Evolutionary conservation across 768 basidiomycete species (phyloP), one percentile per base, ranked within the genome.

Genomic region (Mrakia blollopis): DNA sequence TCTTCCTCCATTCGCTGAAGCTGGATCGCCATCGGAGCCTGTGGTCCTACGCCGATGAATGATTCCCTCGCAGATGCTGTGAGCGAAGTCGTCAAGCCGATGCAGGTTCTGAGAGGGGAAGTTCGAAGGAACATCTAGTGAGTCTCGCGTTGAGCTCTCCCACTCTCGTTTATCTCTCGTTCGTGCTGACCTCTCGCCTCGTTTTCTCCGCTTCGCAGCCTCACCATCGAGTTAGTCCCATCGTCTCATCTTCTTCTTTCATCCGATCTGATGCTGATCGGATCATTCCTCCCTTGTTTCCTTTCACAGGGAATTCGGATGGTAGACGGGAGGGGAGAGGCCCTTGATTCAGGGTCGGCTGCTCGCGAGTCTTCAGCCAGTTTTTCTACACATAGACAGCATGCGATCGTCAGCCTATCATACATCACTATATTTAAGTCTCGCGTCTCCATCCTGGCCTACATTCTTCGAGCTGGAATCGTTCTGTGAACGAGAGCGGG

Each of bases 41-140:
- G 78, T 30, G 78, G 78, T 16, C 78, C 78, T 10, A 72, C 74
- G 3, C 78, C 78, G 25, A 78, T 78, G 78, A 78, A 78, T 32
- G 74, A 60, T 47, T 78, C 78, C n/a, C 73, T 78, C 25, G 73
- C 74, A 23, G 69, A 61, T 28, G 78, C 78, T 0, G 78, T 78
- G 30, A 72, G 68, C 30, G 60, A 61, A 28, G 78, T 74, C 2
- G 78, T 78, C 10, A 32, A 37, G 35, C 78, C 78, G 11, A 39
- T 44, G 18, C 18, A 47, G 10, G 78, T 78, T 0, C 25, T 75
- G 25, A 61, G 78, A 9, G 78, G 78, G 3, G 78, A 78, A 25
- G 35, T 78, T 28, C 54, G 78, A 28, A 30, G 78, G 13, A 75
- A 75, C 39, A 75, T 78, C 52, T 72, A 72, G 57, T 57, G 5